These are phyloP conservation scores for Nakazawaea peltata DNA, from an alignment of 805 yeast species.

Conservation along the genomic window DNA sequence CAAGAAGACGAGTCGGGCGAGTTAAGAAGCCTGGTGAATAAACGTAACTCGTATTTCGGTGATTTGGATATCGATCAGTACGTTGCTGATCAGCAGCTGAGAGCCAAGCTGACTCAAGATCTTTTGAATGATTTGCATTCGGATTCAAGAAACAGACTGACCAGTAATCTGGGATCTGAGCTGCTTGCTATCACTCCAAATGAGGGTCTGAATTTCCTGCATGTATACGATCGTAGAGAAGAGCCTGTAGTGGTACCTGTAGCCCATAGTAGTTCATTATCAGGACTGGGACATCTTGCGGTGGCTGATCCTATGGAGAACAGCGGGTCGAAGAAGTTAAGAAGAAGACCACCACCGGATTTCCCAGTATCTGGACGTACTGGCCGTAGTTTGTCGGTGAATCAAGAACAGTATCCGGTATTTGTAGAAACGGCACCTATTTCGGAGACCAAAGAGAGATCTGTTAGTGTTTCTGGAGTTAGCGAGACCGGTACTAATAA, in stretches of 20 bases:
- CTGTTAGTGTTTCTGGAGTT: too few species aligned
- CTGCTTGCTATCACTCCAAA: constrained; percentile 4
- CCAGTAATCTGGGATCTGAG: too few species aligned
- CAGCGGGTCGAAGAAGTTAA: constrained; percentile 4
- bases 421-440: constrained; percentile 16
- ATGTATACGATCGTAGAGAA: constrained; percentile 31
- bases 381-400: constrained; percentile 27
- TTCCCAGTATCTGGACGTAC: constrained; percentile 28
- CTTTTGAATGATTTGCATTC: too few species aligned
- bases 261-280: constrained; percentile 13
- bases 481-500: too few species aligned
- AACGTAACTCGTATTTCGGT: constrained; percentile 8
- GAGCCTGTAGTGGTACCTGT: constrained; percentile 26
- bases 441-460: background rate
- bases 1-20: background rate
- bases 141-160: too few species aligned
- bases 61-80: constrained; percentile 1
- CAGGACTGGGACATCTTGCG: constrained; percentile 4
- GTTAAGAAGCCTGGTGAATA: constrained; percentile 4
- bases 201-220: constrained; percentile 9
- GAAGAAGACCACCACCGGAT: constrained; percentile 34
- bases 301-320: background rate
- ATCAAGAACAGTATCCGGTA: constrained; percentile 23
- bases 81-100: background rate
- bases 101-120: background rate